Percentiles rank a stretch among this genome's conserved stretches.
These are phyloP conservation scores for Anisodus acutangulus DNA, from an alignment of 257 asterid genomes.

Conservation along the genomic window DNA sequence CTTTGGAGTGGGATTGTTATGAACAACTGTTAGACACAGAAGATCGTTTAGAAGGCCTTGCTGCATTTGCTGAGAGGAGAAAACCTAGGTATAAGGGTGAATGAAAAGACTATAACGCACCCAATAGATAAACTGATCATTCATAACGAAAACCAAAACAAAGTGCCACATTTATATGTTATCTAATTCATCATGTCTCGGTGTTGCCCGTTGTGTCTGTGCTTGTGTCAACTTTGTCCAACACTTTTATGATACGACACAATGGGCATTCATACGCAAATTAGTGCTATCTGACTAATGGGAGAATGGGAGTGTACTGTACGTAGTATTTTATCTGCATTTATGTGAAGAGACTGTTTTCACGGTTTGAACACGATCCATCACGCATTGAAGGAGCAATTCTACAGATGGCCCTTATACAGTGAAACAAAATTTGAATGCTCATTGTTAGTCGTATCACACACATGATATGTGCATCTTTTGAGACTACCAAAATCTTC, in stretches of 20 bases:
- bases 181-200: neutral
- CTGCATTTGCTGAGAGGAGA: conserved; percentile 88
- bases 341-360: neutral
- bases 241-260: too few relatives aligned
- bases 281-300: neutral
- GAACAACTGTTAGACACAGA: conserved; percentile 63
- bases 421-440: neutral
- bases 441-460: neutral
- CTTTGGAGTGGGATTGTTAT: conserved; percentile 81
- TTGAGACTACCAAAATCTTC: too few relatives aligned
- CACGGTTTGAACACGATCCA: neutral
- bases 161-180: neutral
- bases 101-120: conserved; percentile 38
- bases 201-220: neutral
- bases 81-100: conserved; percentile 76
- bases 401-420: neutral
- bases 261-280: neutral
- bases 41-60: conserved; percentile 91
- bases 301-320: neutral
- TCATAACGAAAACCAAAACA: neutral
- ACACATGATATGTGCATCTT: neutral
- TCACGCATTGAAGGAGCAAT: neutral
- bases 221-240: neutral
- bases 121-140: neutral
- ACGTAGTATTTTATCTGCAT: neutral